Base-by-base conservation (phyloP, 2,329 filamentous ascomycete species). In the Colletotrichum camelliae region DNA sequence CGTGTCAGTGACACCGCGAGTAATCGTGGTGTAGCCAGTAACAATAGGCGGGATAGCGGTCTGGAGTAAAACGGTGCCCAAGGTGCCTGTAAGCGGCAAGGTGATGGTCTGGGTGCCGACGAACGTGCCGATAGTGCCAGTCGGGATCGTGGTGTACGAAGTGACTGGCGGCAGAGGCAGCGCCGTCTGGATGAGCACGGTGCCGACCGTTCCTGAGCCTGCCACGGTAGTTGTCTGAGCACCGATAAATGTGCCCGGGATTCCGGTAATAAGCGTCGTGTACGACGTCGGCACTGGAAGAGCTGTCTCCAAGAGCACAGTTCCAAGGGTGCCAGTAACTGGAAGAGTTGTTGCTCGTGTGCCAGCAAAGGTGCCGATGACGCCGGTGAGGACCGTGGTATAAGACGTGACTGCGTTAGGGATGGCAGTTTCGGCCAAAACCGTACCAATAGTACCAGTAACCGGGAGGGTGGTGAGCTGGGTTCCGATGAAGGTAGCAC, bases 251-350 rank as follows among this genome's bases (percentile, higher is more conserved):
- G 68, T 61, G 29, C 68, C 68, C n/a, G 52, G 39, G 3, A 65
- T 27, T 8, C 68, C 68, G 13, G 68, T 65, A 15, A 29, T 29
- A 10, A 55, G 39, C 18, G 60, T 71, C 1, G 43, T 71, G 68
- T 71, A 71, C 12, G 48, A 37, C 13, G 48, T 67, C 6, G 39
- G 39, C 24, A 48, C 55, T 52, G 43, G 39, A 24, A 74, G 37
- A n/a, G 71, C 71, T n/a, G 71, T 74, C 71, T 74, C 21, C 10
- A 74, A 16, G 1, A 70, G n/a, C 4, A 70, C 71, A 3, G 71
- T 74, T 24, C 39, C 67, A 2, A 74, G 48, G 10, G 31, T 70
- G 24, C 66, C 71, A 10, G 58, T 65, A 10, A 67, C 37, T 1
- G 72, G 18, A 6, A 71, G n/a, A 18, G 67, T 74, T 8, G 48